Evolutionary conservation across 2,329 filamentous ascomycete genomes (phyloP).

Genomic region (Colletotrichum endophyticum): DNA sequence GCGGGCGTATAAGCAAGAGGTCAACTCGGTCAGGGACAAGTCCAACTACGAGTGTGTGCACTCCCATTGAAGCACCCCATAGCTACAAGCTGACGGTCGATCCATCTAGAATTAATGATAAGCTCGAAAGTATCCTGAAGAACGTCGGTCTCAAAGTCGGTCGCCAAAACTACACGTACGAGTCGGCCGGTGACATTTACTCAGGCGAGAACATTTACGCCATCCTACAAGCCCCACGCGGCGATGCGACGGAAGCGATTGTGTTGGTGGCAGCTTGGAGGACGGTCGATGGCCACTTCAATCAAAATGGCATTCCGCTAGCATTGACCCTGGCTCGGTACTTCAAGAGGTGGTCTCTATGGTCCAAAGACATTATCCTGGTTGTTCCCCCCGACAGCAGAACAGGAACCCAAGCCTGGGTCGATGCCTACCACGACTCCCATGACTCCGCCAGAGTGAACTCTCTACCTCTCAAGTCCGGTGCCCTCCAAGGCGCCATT

Average conservation of each 20-base stretch:
- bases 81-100: background rate
- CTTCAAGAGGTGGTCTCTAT: constrained; percentile 96
- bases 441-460: constrained; percentile 75
- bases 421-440: constrained; percentile 94
- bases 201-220: constrained; percentile 91
- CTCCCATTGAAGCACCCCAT: background rate
- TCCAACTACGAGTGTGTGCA: constrained; percentile 56
- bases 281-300: constrained; percentile 79
- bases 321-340: constrained; percentile 89
- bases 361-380: constrained; percentile 98
- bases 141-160: constrained; percentile 86
- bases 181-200: constrained; percentile 74
- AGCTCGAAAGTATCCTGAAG: constrained; percentile 76
- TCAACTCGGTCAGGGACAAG: constrained; percentile 64
- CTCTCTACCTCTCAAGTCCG: constrained; percentile 86
- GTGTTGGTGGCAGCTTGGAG: constrained; percentile 90
- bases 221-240: constrained; percentile 89
- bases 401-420: constrained; percentile 93
- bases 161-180: constrained; percentile 86
- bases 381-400: constrained; percentile 88
- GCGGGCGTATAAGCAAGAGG: constrained; percentile 85
- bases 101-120: constrained; percentile 65
- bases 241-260: constrained; percentile 96
- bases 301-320: constrained; percentile 86
- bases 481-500: constrained; percentile 88